A percentile compares a stretch with the other conserved stretches of the same genome.
Evolutionary conservation across 805 yeast species (phyloP).

Genomic region (Saccharomyces mikatae): DNA sequence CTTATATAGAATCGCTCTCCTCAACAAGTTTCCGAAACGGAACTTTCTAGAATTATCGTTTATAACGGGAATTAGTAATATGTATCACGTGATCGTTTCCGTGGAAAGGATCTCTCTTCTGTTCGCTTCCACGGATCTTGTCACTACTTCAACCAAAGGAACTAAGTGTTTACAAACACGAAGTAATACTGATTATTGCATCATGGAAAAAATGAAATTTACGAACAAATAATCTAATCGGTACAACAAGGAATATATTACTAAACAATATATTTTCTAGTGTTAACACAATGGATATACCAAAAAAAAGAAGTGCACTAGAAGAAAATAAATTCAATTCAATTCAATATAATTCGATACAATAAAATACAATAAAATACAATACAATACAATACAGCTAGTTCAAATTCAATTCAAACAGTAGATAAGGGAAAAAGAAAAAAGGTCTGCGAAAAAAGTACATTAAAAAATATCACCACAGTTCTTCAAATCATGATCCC

Average conservation of each 20-base stretch:
- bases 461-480: constrained; percentile 50
- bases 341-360: not conserved
- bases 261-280: not conserved
- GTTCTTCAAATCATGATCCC: constrained; percentile 40
- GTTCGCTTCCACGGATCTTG: not conserved
- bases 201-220: not conserved
- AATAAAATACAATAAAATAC: not conserved
- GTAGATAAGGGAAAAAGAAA: not conserved
- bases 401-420: not conserved
- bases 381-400: not conserved
- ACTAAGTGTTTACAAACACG: too few relatives aligned
- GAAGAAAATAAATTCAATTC: not conserved
- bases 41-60: not conserved
- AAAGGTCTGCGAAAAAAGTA: not conserved
- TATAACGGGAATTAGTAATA: not conserved
- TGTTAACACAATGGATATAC: not conserved
- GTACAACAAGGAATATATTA: not conserved
- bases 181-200: not conserved
- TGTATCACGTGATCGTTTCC: not conserved
- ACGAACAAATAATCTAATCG: too few relatives aligned
- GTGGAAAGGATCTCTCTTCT: not conserved
- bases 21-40: not conserved
- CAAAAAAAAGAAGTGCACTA: not conserved
- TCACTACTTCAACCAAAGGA: not conserved
- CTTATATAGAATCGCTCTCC: not conserved